Evolutionary conservation across 371 early-diverging fungal species (phyloP), one percentile per base, ranked within the genome.

Genomic region (Dichotomocladium elegans): DNA sequence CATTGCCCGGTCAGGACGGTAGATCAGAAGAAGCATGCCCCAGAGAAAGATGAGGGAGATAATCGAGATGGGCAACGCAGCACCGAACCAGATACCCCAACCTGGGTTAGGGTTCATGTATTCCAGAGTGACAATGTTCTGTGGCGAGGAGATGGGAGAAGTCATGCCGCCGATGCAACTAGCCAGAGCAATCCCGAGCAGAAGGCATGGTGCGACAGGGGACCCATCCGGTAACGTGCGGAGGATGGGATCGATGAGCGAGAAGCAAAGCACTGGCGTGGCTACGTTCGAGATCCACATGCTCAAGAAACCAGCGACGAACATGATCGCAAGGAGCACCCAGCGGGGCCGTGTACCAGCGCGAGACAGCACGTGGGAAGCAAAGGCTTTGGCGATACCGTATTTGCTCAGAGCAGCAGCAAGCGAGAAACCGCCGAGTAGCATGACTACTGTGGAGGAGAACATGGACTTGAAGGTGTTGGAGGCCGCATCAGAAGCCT

Each of bases 91-190:
- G 59, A 89, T 78, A 53, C 83, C 63, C 94, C 94, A 93, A 41
- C 91, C 83, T 3, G 93, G 93, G 6, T 83, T 64, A 7, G 95
- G 95, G 22, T 78, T 57, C 91, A 96, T 93, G 56, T 83, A 85
- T 64, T 81, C 78, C 43, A 98, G 71, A 11, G 96, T 86, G 41
- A 96, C 84, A 46, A 87, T 85, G 72, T 96, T 96, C 61, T 97
- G 97, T n/a, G 98, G 98, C 3, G 93, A 93, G 9, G 92, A 81
- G 64, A 97, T 97, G 4, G 98, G 98, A n/a, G 93, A 90, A 0
- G 93, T 92, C 97, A 96, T 96, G 29, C 96, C 96, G 41, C 96
- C 98, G 26, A 97, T 85, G 52, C 96, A 94, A 29, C 94, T 86
- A 7, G 96, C 94, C 43, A 98, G 70, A 2, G 98, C 98, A 55